A percentile compares a stretch with the other conserved stretches of the same genome.
Evolutionary conservation across 163 green algal genomes (phyloP).

Genomic region (Coccomyxa subellipsoidea): DNA sequence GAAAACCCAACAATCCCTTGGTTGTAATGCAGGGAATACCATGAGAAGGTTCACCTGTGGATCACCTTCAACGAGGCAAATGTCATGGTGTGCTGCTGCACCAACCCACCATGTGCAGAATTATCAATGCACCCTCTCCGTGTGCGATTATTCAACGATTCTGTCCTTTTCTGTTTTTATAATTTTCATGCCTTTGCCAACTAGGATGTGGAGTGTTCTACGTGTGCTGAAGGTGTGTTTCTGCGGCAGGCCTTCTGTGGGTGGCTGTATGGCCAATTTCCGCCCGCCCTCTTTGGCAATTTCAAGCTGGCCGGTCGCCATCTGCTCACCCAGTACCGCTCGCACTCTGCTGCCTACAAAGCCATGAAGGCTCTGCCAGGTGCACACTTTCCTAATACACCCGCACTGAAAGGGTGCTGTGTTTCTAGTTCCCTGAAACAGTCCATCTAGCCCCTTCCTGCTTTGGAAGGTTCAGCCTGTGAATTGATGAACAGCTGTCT

Average conservation of each 20-base stretch:
- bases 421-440: too few relatives aligned
- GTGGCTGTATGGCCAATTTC: constrained; percentile 51
- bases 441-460: too few relatives aligned
- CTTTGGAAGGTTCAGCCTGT: too few relatives aligned
- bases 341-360: constrained; percentile 67
- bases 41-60: constrained; percentile 57
- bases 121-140: too few relatives aligned
- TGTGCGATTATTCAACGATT: too few relatives aligned
- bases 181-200: neutral
- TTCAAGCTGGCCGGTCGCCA: constrained; percentile 35
- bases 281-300: constrained; percentile 37
- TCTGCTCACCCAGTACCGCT: constrained; percentile 54
- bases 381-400: constrained; percentile 6
- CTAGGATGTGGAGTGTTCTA: neutral
- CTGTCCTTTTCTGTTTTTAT: constrained; percentile 32
- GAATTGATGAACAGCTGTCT: too few relatives aligned
- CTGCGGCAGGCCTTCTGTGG: constrained; percentile 38
- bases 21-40: constrained; percentile 47
- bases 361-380: constrained; percentile 65
- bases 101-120: too few relatives aligned
- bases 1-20: neutral
- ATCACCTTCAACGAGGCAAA: constrained; percentile 88
- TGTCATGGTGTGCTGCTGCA: constrained; percentile 32
- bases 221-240: neutral
- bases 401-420: too few relatives aligned